A percentile compares a stretch with the other conserved stretches of the same genome.
Conservation (phyloP, 768 basidiomycete genomes). For the Trametes cubensis region DNA sequence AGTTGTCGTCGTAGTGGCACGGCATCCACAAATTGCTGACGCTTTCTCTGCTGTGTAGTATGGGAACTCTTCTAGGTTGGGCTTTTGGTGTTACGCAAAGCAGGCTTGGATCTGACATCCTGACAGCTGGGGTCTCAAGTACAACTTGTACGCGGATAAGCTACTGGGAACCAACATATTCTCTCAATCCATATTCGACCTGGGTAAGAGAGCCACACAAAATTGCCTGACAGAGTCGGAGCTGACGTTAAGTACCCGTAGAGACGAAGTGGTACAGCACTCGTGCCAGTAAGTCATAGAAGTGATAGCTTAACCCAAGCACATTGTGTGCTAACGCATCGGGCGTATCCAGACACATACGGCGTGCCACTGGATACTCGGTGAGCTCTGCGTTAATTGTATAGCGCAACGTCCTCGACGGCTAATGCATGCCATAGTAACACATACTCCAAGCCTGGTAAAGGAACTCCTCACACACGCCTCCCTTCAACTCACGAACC, state of each 20-base stretch:
- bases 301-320: too few species aligned
- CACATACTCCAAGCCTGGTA: constrained; percentile 42
- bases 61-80: constrained; percentile 50
- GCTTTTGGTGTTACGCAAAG: too few species aligned
- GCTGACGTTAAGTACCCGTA: constrained; percentile 6
- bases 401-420: not conserved
- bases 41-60: constrained; percentile 41
- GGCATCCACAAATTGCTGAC: too few species aligned
- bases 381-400: constrained; percentile 9
- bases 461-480: not conserved
- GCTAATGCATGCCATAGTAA: constrained; percentile 27
- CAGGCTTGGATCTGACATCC: not conserved
- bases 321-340: not conserved
- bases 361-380: constrained; percentile 43
- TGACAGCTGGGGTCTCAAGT: constrained; percentile 36
- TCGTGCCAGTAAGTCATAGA: constrained; percentile 30
- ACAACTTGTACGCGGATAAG: constrained; percentile 47
- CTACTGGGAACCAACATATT: constrained; percentile 41
- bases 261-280: constrained; percentile 41
- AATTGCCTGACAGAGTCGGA: not conserved
- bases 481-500: not conserved
- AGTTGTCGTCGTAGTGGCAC: not conserved
- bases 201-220: constrained; percentile 31
- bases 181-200: constrained; percentile 37
- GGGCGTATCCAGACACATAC: constrained; percentile 28